Evolutionary conservation across 495 filamentous ascomycete genomes (phyloP).

Genomic region (Trichodelitschia bisporula): DNA sequence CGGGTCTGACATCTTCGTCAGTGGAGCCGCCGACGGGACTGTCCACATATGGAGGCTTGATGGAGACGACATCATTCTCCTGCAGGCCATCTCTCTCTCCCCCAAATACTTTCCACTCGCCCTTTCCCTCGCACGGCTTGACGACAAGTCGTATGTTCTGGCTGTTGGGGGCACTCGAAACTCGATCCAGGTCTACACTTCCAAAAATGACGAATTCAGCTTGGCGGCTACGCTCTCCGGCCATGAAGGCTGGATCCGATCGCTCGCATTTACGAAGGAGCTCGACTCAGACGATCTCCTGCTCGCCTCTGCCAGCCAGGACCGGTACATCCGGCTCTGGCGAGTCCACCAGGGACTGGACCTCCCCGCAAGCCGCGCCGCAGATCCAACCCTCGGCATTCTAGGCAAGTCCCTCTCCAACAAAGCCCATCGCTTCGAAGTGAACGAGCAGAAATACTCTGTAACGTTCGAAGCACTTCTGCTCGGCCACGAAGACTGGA

Average conservation of each 20-base stretch:
- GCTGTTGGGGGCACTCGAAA: constrained; percentile 68
- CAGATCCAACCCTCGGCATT: constrained; percentile 29
- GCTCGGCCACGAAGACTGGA: constrained; percentile 94
- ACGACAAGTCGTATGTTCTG: constrained; percentile 30
- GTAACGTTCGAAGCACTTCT: constrained; percentile 88
- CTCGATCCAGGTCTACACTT: constrained; percentile 49
- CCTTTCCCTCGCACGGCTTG: constrained; percentile 36
- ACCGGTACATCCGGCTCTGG: constrained; percentile 94
- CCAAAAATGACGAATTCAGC: constrained; percentile 31
- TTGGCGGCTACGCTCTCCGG: constrained; percentile 58
- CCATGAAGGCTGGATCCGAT: constrained; percentile 88
- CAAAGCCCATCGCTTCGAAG: constrained; percentile 53
- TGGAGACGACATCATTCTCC: constrained; percentile 17
- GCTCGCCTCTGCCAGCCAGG: constrained; percentile 83
- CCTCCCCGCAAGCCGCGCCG: constrained; percentile 21
- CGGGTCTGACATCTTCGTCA: constrained; percentile 31
- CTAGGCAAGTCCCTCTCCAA: constrained; percentile 48
- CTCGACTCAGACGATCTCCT: constrained; percentile 38
- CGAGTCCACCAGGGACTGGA: constrained; percentile 46
- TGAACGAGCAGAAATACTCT: constrained; percentile 34
- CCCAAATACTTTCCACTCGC: constrained; percentile 63
- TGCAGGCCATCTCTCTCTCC: constrained; percentile 48
- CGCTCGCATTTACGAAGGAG: constrained; percentile 45
- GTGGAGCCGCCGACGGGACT: constrained; percentile 61
- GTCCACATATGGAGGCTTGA: constrained; percentile 51